Conservation (phyloP, 768 basidiomycete species). For the Phanerochaete sordida region DNA sequence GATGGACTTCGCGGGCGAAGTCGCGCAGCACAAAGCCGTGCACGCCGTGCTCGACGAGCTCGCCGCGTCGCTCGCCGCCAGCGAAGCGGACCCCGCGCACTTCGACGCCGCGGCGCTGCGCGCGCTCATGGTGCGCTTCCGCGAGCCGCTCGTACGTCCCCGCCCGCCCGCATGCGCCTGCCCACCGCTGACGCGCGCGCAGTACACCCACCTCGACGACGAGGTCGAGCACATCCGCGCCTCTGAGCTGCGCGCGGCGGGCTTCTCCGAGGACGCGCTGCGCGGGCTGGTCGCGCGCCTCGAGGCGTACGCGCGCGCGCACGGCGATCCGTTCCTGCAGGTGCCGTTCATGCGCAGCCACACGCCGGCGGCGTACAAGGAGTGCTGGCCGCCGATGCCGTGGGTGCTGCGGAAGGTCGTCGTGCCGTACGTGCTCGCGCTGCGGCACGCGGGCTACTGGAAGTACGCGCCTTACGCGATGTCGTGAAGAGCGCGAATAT, state of each 20-base stretch:
- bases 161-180: background rate
- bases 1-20: conserved; percentile 35
- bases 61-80: background rate
- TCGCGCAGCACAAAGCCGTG: conserved; percentile 33
- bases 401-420: conserved; percentile 37
- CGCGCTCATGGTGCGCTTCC: conserved; percentile 21
- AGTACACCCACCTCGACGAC: conserved; percentile 37
- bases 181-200: background rate
- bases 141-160: conserved; percentile 28
- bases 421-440: conserved; percentile 34
- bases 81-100: conserved; percentile 24
- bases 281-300: conserved; percentile 24
- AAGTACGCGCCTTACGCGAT: conserved; percentile 33
- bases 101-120: conserved; percentile 30
- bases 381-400: conserved; percentile 34
- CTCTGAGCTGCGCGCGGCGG: conserved; percentile 25
- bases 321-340: conserved; percentile 30
- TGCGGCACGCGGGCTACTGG: conserved; percentile 35
- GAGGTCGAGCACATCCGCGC: conserved; percentile 33
- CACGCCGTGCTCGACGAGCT: conserved; percentile 29
- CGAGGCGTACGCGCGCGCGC: conserved; percentile 28
- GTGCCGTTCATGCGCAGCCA: conserved; percentile 39
- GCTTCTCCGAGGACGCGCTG: conserved; percentile 28
- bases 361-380: conserved; percentile 33
- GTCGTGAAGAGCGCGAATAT: conserved; percentile 15